Evolutionary conservation across 148 eudicot species (phyloP).

Genomic region (Fallopia convolvulus): DNA sequence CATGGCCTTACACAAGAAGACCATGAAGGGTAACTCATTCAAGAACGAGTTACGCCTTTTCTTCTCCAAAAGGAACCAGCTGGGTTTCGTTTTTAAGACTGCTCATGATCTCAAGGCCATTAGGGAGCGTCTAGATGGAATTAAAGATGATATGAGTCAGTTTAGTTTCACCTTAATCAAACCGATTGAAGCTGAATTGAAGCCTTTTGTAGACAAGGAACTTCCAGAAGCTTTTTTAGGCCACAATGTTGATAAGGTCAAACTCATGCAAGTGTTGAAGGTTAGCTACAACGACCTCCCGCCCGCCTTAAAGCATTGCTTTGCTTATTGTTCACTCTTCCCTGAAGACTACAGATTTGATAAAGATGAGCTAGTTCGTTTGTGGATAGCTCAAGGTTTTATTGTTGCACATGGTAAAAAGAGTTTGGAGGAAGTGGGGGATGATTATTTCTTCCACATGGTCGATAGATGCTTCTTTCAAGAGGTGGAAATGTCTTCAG

Average conservation of each 20-base stretch:
- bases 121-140: neutral
- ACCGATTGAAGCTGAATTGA: neutral
- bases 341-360: constrained; percentile 13
- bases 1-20: neutral
- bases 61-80: neutral
- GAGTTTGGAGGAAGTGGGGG: neutral
- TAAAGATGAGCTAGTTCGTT: neutral
- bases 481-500: neutral
- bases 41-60: neutral
- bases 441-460: neutral
- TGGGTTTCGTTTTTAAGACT: neutral
- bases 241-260: neutral
- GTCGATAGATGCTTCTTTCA: constrained; percentile 10
- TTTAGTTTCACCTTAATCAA: neutral
- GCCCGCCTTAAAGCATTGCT: neutral
- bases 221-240: neutral
- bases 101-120: neutral
- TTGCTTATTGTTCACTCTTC: constrained; percentile 18
- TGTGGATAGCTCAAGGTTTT: constrained; percentile 21
- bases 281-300: neutral
- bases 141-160: neutral
- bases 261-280: neutral
- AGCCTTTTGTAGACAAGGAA: neutral
- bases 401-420: neutral
- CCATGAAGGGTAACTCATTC: neutral